Evolutionary conservation across 192 early-diverging fungal species (phyloP).

Genomic region (Chytriomyces sp.): DNA sequence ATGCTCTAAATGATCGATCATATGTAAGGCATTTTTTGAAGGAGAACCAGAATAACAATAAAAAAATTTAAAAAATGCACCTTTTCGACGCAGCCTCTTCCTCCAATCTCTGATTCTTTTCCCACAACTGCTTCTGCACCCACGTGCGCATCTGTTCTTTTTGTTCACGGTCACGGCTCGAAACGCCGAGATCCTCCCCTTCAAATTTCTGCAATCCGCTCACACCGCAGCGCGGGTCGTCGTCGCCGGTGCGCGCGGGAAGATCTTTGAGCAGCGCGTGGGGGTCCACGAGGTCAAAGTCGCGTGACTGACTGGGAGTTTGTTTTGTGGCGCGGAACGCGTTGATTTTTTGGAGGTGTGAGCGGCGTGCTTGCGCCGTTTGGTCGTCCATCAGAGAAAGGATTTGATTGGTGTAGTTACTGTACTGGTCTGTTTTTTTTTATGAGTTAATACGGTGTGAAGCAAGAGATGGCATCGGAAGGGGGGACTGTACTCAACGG

Average conservation of each 20-base stretch:
- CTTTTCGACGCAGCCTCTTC: constrained; percentile 48
- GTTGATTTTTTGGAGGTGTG: constrained; percentile 45
- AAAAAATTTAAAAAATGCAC: constrained; percentile 19
- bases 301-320: constrained; percentile 50
- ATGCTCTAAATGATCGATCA: constrained; percentile 26
- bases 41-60: background rate
- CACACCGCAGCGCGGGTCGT: constrained; percentile 49
- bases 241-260: constrained; percentile 54
- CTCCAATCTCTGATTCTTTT: constrained; percentile 45
- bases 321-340: constrained; percentile 53
- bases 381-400: constrained; percentile 55
- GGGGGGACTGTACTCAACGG: constrained; percentile 37
- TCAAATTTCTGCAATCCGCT: constrained; percentile 58
- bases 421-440: constrained; percentile 36
- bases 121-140: constrained; percentile 51
- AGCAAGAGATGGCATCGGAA: background rate
- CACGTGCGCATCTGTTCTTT: constrained; percentile 61
- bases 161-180: constrained; percentile 42
- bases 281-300: constrained; percentile 65
- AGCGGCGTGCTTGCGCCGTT: constrained; percentile 36
- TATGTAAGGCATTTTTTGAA: background rate
- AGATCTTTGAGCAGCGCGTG: constrained; percentile 50
- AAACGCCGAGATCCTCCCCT: constrained; percentile 57
- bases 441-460: background rate
- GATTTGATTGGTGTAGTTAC: constrained; percentile 52